Evolutionary conservation across 2,329 filamentous ascomycete genomes (phyloP), one percentile per base, ranked within the genome.

Genomic region (Trichoderma simmonsii): DNA sequence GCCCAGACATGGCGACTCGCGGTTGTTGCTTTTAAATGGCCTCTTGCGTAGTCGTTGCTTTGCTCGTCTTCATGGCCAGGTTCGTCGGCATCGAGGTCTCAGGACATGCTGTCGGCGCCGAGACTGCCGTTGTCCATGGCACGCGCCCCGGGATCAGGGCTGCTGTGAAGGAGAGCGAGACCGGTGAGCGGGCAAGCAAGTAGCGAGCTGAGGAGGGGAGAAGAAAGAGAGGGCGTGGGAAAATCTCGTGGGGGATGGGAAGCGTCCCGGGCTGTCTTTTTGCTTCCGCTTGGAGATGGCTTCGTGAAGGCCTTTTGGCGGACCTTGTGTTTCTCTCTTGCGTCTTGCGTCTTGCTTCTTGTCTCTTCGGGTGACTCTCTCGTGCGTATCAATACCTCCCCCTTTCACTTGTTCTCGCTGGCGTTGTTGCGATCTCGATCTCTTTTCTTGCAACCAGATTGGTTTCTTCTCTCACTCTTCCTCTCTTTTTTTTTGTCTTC

Each of bases 171-270:
- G 70, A 36, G 54, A 54, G 70, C 32, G 63, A 67, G 54, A 61
- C 56, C 43, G 72, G 69, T 24, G 72, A 56, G 73, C 48, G 36
- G 30, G 24, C 26, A 62, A 73, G 66, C 73, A 74, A 70, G 73
- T 61, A 71, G 72, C 72, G 65, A 71, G 72, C 73, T 65, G 68
- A 69, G 73, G 73, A 54, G 71, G 67, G 69, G n/a, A 62, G 59
- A 21, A 68, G 61, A 70, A 60, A 56, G 65, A 62, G 75, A 74
- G 54, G 71, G 61, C 70, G 73, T 76, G 74, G 74, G 72, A 73
- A 73, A 77, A 75, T 78, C 76, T 75, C 75, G 21, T 24, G 36
- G 30, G 43, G 24, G 56, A 70, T 56, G 28, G 66, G 32, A 34
- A 24, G 28, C 36, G 32, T 54, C 48, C 48, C 59, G 56, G 36